phyloP scores from a whole-genome alignment of 2,329 filamentous ascomycete species.

The Gremmenia infestans region DNA sequence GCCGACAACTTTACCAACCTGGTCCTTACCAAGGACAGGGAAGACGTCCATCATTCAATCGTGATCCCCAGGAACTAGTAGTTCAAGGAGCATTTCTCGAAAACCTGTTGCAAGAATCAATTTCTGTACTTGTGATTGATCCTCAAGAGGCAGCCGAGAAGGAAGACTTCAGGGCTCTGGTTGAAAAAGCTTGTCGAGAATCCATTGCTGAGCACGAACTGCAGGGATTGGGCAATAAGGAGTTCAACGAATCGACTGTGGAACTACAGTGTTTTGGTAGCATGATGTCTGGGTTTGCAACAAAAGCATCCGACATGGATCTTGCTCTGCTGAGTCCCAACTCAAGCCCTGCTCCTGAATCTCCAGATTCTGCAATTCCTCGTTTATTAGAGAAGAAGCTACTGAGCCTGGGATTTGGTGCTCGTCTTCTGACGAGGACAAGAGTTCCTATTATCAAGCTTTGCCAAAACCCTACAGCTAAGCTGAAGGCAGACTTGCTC shows the following conservation, averaged over 20 bases:
- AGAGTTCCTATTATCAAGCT: constrained; percentile 85
- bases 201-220: constrained; percentile 51
- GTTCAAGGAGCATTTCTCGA: constrained; percentile 47
- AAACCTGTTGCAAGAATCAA: constrained; percentile 35
- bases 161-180: constrained; percentile 59
- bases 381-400: constrained; percentile 71
- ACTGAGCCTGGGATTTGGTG: constrained; percentile 67
- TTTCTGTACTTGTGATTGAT: constrained; percentile 50
- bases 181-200: constrained; percentile 61
- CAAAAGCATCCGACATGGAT: constrained; percentile 87
- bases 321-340: constrained; percentile 67
- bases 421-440: constrained; percentile 70
- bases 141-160: constrained; percentile 62
- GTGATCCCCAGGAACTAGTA: constrained; percentile 40
- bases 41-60: constrained; percentile 11
- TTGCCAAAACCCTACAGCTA: constrained; percentile 63
- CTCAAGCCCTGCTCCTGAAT: constrained; percentile 49
- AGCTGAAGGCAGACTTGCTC: constrained; percentile 55
- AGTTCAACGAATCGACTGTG: constrained; percentile 52
- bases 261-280: constrained; percentile 76
- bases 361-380: constrained; percentile 58
- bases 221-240: constrained; percentile 35
- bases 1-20: constrained; percentile 30
- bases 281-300: constrained; percentile 78
- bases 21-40: constrained; percentile 11